These are phyloP conservation scores for Lachnellula cervina DNA, from an alignment of 2,329 filamentous ascomycete species.

Conservation along the genomic window DNA sequence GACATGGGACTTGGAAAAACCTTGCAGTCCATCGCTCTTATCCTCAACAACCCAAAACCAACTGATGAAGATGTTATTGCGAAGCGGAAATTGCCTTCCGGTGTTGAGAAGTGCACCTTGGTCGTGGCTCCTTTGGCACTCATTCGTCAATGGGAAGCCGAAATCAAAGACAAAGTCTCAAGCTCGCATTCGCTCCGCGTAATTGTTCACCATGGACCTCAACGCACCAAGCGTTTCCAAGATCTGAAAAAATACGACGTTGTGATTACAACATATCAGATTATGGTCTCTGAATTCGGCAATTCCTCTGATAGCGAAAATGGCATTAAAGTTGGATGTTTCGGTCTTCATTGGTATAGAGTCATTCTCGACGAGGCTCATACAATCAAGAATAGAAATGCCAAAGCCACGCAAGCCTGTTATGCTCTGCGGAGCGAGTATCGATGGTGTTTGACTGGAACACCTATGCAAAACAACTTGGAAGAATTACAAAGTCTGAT, in stretches of 20 bases:
- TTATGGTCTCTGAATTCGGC: conserved; percentile 84
- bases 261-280: conserved; percentile 95
- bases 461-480: conserved; percentile 96
- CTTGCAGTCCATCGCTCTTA: conserved; percentile 83
- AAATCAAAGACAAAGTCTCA: conserved; percentile 79
- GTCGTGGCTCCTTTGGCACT: conserved; percentile 90
- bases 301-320: conserved; percentile 57
- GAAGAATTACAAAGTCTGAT: conserved; percentile 94
- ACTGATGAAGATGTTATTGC: conserved; percentile 50
- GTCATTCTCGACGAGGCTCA: conserved; percentile 95
- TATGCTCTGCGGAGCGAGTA: conserved; percentile 82
- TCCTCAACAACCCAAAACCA: conserved; percentile 76
- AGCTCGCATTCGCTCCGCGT: conserved; percentile 69
- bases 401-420: conserved; percentile 89
- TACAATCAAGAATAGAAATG: conserved; percentile 96
- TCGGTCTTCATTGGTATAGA: conserved; percentile 91
- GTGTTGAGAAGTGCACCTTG: conserved; percentile 72
- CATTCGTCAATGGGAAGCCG: conserved; percentile 95
- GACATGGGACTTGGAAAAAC: conserved; percentile 98
- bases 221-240: conserved; percentile 71
- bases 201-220: conserved; percentile 84
- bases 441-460: conserved; percentile 93
- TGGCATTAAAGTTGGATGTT: conserved; percentile 72
- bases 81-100: conserved; percentile 64
- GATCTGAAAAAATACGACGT: conserved; percentile 85